Base-by-base conservation (phyloP, 305 asterid genomes). In the Fraxinus sp. region DNA sequence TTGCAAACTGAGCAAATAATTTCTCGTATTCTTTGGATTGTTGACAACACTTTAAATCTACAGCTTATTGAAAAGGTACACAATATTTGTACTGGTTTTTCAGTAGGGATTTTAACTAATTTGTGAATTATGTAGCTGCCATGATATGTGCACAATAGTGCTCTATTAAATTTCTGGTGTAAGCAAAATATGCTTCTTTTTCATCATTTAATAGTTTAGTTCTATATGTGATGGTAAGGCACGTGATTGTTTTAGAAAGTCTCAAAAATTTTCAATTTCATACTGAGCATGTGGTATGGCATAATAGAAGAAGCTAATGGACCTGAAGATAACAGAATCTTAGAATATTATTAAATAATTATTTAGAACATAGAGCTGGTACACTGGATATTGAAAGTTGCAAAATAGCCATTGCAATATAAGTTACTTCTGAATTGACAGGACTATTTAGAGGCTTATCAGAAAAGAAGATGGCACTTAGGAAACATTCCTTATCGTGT, bases 21-120 rank as follows among this genome's bases (percentile, higher is more conserved):
- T 73, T 86, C 92, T 84, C 99, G 95, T 80, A 88, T 94, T 78
- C 81, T 96, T 72, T 96, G 99, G 98, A 86, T 96, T 86, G 87
- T 88, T 78, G 98, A 96, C 86, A 96, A 94, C 86, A 89, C 98
- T 79, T 85, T 96, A 83, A 96, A 93, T 87, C 89, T 89, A 41
- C 89, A 77, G 79, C 98, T 96, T 81, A 87, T 92, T 80, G 94
- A 91, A 89, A 93, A 91, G 97, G 99, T 95, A 83, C 71, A 68
- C 76, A 46, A 57, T 35, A 41, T 10, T 36, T 80, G 35, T 18
- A 78, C 57, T 57, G 37, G 76, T 16, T 81, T 85, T 85, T 81
- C 81, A 59, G 78, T 81, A 24, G 73, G 74, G 52, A 72, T n/a
- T 24, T 66, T 79, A 41, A 79, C 83, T 78, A 35, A 68, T 78